Percentiles rank a stretch among this genome's conserved stretches.
Conservation (phyloP, 2,329 filamentous ascomycete genomes). For the Trichoderma citrinoviride region DNA sequence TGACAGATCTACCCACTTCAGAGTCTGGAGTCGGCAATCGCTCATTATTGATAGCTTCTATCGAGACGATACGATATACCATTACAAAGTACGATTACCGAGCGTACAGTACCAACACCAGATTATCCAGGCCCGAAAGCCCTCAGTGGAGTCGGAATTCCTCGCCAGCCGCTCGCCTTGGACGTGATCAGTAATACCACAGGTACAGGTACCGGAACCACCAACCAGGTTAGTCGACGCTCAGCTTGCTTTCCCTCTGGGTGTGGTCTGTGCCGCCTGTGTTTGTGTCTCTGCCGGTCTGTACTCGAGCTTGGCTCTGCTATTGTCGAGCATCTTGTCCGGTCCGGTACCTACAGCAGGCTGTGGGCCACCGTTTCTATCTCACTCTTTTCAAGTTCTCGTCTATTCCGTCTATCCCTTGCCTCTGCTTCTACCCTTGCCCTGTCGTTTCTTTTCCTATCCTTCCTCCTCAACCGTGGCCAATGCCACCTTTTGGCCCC, state of each 20-base stretch:
- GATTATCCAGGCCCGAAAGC: too few relatives aligned
- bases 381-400: background rate
- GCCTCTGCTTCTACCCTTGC: conserved; percentile 3
- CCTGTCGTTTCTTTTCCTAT: conserved; percentile 17
- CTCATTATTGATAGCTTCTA: background rate
- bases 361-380: background rate
- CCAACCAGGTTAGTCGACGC: background rate
- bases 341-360: background rate
- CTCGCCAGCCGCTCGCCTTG: background rate
- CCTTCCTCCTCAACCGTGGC: background rate
- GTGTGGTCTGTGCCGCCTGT: background rate
- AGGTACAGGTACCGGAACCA: background rate
- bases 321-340: background rate
- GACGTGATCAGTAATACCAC: background rate
- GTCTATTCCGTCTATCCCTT: background rate
- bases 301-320: background rate
- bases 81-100: too few relatives aligned
- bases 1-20: too few relatives aligned
- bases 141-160: background rate
- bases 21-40: too few relatives aligned
- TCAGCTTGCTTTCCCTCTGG: background rate
- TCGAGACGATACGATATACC: background rate
- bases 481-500: background rate
- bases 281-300: background rate
- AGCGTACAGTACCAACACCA: background rate